Evolutionary conservation across 768 basidiomycete genomes (phyloP), one percentile per base, ranked within the genome.

Genomic region (Ramaria sp.): DNA sequence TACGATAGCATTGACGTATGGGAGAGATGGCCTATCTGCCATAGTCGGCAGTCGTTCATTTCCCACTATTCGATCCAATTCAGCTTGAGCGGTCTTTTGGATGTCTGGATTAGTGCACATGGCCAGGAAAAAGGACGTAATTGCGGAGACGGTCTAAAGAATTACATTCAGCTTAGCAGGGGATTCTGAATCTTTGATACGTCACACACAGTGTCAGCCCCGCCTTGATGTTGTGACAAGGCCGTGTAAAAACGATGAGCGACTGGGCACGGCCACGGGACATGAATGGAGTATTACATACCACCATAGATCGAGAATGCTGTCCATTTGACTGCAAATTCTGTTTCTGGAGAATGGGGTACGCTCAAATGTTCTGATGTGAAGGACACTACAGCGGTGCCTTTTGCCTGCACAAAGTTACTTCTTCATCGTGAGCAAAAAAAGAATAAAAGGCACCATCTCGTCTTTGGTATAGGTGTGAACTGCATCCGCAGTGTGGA

Each of bases 291-390:
- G 34, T 10, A 37, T 37, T 9, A 2, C 45, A 6, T 65, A 67
- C 72, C 72, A 6, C 75, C 71, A 65, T 85, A 88, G 83, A 89
- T 87, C 31, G 86, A 88, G 66, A 88, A 88, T n/a, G 88, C 87
- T 1, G 84, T 81, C 84, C 86, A 86, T 58, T 84, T 83, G 47
- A 88, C 34, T 22, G 20, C 31, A 34, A 47, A 31, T 45, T 57
- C 55, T n/a, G 30, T 48, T 30, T 54, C 53, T 43, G 39, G 53
- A 19, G 48, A 19, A 11, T 49, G 48, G 4, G 48, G 48, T 3
- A 17, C 48, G 15, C 43, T 33, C 30, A 54, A 17, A 34, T 54
- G 31, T 19, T 60, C 54, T 13, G 51, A 58, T n/a, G 59, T 41
- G 39, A 60, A 59, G 10, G 64, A 65, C 12, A 62, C 51, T 33